phyloP scores from a whole-genome alignment of 345 rosid species.

The Bruguiera sexangula region DNA sequence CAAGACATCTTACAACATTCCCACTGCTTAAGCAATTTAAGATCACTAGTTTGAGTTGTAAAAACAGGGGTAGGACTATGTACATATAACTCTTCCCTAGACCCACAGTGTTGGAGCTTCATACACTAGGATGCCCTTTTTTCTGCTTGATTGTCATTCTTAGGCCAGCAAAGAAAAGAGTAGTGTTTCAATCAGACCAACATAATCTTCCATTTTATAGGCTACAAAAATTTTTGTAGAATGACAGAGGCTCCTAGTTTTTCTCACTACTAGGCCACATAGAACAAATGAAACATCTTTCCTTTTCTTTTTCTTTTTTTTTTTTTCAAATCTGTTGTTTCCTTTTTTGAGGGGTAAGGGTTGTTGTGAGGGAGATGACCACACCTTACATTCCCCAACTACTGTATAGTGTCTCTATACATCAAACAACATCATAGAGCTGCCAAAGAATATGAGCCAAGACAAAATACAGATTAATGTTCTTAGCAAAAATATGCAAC shows the following conservation, averaged over 20 bases:
- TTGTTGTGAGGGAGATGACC: no score
- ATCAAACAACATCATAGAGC: neutral
- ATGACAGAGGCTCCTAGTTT: neutral
- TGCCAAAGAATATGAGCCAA: neutral
- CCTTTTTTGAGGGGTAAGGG: no score
- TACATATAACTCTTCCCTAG: no score
- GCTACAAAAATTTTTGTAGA: neutral
- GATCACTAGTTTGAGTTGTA: no score
- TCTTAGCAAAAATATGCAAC: conserved; percentile 1
- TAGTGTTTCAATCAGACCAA: neutral
- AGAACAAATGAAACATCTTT: neutral
- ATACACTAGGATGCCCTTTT: no score
- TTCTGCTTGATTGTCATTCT: no score
- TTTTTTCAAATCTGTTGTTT: neutral
- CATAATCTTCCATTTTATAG: neutral
- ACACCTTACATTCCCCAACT: no score
- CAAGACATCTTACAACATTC: neutral
- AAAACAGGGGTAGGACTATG: no score
- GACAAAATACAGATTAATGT: neutral
- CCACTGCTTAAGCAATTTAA: no score
- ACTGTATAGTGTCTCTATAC: no score
- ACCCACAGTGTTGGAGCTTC: no score
- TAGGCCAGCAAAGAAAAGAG: neutral
- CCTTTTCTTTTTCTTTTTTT: no score
- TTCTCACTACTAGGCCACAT: neutral